Base-by-base conservation (phyloP, 106 monocot species). In the Vanilla planifolia region DNA sequence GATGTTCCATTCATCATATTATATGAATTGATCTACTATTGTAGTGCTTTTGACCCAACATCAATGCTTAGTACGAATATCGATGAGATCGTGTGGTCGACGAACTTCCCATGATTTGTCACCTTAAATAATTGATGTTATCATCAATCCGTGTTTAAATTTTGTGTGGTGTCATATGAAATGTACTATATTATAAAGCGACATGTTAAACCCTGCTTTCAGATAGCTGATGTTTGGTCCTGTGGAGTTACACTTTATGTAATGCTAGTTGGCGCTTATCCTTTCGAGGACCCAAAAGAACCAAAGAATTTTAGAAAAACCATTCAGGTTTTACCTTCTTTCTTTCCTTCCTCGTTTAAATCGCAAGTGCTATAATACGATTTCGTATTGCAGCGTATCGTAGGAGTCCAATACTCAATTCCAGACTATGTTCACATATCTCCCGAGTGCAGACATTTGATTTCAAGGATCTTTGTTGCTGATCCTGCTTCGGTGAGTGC, bases 181-280 rank as follows among this genome's bases (percentile, higher is more conserved):
- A n/a, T n/a, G n/a, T n/a, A n/a, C n/a, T n/a, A n/a, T n/a, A n/a
- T n/a, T n/a, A n/a, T n/a, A n/a, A n/a, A n/a, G n/a, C n/a, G n/a
- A n/a, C n/a, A n/a, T n/a, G n/a, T n/a, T n/a, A n/a, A n/a, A n/a
- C n/a, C n/a, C n/a, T n/a, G n/a, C 50, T 50, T 50, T 24, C 50
- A 50, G 50, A 50, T 50, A 57, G 60, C 41, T 23, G 60, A 60
- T 25, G 60, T 60, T 11, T 60, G 60, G 60, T 60, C 60, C 7
- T 60, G 60, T 42, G 60, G 60, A 10, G 60, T 60, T 3, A 60
- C 42, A 11, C 60, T 60, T 10, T 60, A 41, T 27, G 25, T 42
- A 13, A 42, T 60, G 60, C 41, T 60, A 16, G 60, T 60, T 3
- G 60, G 60, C 8, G 60, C 39, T 26, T 60, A 60, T 27, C 60